phyloP scores from a whole-genome alignment of 768 basidiomycete species.

The Hydnomerulius pinastri region DNA sequence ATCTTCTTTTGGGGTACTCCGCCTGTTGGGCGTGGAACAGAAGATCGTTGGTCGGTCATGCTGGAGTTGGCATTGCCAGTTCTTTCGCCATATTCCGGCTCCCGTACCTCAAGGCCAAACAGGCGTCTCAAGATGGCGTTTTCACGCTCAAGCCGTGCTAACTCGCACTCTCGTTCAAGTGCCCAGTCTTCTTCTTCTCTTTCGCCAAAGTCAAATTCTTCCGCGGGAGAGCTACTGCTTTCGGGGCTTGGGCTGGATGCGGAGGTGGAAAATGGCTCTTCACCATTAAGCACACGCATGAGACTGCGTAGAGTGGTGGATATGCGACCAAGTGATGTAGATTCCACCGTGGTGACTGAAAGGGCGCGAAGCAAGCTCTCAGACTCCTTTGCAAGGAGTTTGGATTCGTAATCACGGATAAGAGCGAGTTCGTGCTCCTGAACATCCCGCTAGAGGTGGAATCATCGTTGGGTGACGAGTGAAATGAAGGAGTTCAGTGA shows the following conservation, averaged over 20 bases:
- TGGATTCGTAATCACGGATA: constrained; percentile 87
- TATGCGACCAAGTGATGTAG: constrained; percentile 67
- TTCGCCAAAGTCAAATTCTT: constrained; percentile 25
- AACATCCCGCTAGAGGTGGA: constrained; percentile 69
- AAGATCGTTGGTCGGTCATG: constrained; percentile 12
- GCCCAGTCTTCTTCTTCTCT: constrained; percentile 69
- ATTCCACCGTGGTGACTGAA: constrained; percentile 61
- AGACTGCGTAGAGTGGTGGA: constrained; percentile 70
- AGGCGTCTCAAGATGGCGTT: constrained; percentile 80
- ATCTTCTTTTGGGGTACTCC: constrained; percentile 23
- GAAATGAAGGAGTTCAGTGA: constrained; percentile 20
- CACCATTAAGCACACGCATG: constrained; percentile 69
- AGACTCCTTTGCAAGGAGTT: constrained; percentile 76
- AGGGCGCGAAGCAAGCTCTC: constrained; percentile 62
- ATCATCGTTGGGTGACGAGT: background rate
- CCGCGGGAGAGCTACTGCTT: background rate
- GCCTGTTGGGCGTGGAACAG: constrained; percentile 15
- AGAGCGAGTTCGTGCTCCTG: constrained; percentile 90
- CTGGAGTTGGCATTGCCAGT: constrained; percentile 1
- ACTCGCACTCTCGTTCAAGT: constrained; percentile 88
- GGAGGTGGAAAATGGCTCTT: constrained; percentile 39
- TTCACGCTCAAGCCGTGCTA: constrained; percentile 83
- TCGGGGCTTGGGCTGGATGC: constrained; percentile 3
- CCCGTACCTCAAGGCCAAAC: constrained; percentile 49
- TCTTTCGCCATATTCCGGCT: constrained; percentile 12